Conservation (phyloP, 78 protist genomes). For the Dictyostelium citrinum region DNA sequence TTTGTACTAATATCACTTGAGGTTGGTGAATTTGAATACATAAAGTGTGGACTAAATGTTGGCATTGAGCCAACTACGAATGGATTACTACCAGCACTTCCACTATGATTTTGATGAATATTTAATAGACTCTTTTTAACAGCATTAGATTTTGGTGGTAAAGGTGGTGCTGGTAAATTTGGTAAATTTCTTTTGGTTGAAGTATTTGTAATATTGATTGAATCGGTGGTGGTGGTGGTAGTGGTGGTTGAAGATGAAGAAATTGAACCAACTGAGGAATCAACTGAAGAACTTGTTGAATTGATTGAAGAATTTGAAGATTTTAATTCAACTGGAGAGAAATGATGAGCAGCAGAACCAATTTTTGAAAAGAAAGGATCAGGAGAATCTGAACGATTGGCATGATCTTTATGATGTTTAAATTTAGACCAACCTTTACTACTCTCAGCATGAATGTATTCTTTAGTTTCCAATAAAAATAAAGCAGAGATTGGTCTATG, state of each 20-base stretch:
- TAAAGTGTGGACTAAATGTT: slow-evolving; percentile 3
- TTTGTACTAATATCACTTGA: not conserved
- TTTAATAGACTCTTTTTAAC: not conserved
- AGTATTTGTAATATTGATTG: not conserved
- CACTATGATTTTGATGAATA: not conserved
- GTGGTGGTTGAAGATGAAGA: not conserved
- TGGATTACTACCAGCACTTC: not conserved
- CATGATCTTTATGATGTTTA: not conserved
- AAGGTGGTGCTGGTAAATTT: slow-evolving; percentile 49
- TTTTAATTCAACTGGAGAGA: not conserved
- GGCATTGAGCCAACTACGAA: slow-evolving; percentile 47
- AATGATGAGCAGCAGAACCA: slow-evolving; percentile 1
- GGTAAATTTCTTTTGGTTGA: slow-evolving; percentile 18
- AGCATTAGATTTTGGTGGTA: slow-evolving; percentile 39
- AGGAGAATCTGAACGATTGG: not conserved
- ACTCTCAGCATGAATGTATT: not conserved
- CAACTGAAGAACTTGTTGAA: not conserved
- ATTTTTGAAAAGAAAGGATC: not conserved
- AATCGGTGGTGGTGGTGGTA: not conserved
- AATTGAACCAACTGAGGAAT: not conserved
- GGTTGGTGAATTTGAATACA: not conserved
- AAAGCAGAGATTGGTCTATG: slow-evolving; percentile 57
- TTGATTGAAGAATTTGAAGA: slow-evolving; percentile 10
- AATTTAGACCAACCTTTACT: slow-evolving; percentile 22
- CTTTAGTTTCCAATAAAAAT: slow-evolving; percentile 41